A percentile compares a stretch with the other conserved stretches of the same genome.
These are phyloP conservation scores for Oryza longistaminata DNA, from an alignment of 176 grass and related monocot species.

Conservation along the genomic window DNA sequence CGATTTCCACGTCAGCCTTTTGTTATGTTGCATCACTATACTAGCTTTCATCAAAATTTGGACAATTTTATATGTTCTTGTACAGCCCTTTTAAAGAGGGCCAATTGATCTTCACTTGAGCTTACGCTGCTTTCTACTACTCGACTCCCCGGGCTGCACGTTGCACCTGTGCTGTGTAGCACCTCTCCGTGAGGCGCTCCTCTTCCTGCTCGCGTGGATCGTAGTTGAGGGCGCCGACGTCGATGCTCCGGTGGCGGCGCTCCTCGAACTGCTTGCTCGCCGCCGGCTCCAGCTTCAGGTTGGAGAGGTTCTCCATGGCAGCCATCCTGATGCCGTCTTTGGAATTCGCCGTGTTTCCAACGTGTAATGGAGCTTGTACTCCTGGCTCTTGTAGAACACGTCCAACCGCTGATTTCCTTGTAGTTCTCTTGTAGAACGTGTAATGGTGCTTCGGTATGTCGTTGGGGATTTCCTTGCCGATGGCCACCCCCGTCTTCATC, in stretches of 20 bases:
- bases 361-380: conserved; percentile 33
- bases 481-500: conserved; percentile 21
- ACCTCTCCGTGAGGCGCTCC: background rate
- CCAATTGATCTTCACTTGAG: background rate
- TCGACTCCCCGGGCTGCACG: no score
- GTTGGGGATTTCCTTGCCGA: conserved; percentile 51
- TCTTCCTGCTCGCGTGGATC: background rate
- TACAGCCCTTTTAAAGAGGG: no score
- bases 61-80: no score
- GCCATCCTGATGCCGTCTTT: background rate
- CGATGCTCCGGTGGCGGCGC: background rate
- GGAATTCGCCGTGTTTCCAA: background rate
- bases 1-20: background rate
- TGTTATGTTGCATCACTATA: no score
- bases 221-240: background rate
- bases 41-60: no score
- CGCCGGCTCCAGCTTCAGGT: conserved; percentile 16
- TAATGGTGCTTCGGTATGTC: conserved; percentile 13
- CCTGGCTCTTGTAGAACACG: background rate
- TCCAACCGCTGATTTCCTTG: background rate
- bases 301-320: conserved; percentile 31
- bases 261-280: conserved; percentile 29
- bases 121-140: background rate
- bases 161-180: no score
- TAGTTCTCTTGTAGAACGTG: no score